These are phyloP conservation scores for Discostella stelligera DNA, from an alignment of 352 stramenopile genomes.

Conservation along the genomic window DNA sequence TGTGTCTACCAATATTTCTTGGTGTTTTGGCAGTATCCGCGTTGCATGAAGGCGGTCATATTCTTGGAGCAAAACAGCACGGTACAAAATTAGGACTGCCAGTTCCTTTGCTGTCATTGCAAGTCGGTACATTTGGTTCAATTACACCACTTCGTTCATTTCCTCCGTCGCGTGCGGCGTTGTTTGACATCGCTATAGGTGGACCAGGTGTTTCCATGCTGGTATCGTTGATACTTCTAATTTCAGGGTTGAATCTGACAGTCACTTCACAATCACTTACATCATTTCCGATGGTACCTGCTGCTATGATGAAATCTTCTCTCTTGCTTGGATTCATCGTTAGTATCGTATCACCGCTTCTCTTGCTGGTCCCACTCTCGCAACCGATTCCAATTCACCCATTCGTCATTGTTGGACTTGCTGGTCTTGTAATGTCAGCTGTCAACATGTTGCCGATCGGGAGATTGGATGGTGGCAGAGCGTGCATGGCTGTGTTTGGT, in stretches of 20 bases:
- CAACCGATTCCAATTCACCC: conserved; percentile 82
- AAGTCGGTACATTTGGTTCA: conserved; percentile 78
- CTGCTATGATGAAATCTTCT: conserved; percentile 76
- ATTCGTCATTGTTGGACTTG: conserved; percentile 74
- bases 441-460: conserved; percentile 83
- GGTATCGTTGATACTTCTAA: conserved; percentile 67
- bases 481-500: conserved; percentile 68
- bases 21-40: conserved; percentile 57
- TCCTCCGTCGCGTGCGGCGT: conserved; percentile 61
- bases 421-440: conserved; percentile 76
- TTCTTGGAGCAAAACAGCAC: conserved; percentile 58
- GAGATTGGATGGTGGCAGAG: conserved; percentile 81
- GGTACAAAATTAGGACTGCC: conserved; percentile 71
- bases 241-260: conserved; percentile 60
- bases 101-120: conserved; percentile 76
- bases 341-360: conserved; percentile 62
- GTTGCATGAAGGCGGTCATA: conserved; percentile 77
- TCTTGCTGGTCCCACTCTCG: conserved; percentile 64
- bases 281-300: conserved; percentile 75
- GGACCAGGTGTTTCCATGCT: conserved; percentile 70
- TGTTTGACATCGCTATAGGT: conserved; percentile 81
- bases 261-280: conserved; percentile 51
- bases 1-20: conserved; percentile 61
- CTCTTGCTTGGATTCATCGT: conserved; percentile 75
- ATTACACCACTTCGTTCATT: conserved; percentile 81